Percentiles rank a stretch among this genome's conserved stretches.
Conservation (phyloP, 306 rosid species). For the Acacia melanoxylon region DNA sequence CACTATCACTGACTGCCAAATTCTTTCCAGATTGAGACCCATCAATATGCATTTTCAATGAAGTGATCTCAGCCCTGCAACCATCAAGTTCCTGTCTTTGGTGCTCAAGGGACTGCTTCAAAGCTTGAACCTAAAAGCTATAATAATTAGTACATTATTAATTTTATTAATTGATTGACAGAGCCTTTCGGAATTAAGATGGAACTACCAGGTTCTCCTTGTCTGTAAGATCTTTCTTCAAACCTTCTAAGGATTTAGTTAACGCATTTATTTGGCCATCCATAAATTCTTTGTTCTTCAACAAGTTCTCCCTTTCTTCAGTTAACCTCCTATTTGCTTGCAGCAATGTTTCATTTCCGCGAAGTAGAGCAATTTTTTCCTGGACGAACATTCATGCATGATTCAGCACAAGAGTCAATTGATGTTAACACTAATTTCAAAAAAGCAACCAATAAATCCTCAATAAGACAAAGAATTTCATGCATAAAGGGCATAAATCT, state of each 20-base stretch:
- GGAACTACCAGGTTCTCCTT: constrained; percentile 74
- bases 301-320: constrained; percentile 63
- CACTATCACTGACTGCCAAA: constrained; percentile 43
- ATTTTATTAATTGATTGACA: constrained; percentile 21
- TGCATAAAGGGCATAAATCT: constrained; percentile 3
- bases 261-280: constrained; percentile 68
- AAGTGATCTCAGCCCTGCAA: constrained; percentile 85
- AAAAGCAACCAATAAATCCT: constrained; percentile 14
- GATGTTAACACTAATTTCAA: constrained; percentile 2
- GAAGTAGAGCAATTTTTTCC: constrained; percentile 80
- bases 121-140: constrained; percentile 64
- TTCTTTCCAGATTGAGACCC: constrained; percentile 57
- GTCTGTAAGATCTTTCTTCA: constrained; percentile 81
- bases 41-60: constrained; percentile 82
- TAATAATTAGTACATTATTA: constrained; percentile 27
- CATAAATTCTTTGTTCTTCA: constrained; percentile 67
- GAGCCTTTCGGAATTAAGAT: constrained; percentile 34
- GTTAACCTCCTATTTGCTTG: constrained; percentile 60
- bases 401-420: constrained; percentile 27
- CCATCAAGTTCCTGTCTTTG: constrained; percentile 78
- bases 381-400: constrained; percentile 40
- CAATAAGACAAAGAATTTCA: constrained; percentile 3
- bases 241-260: constrained; percentile 74
- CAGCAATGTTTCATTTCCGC: constrained; percentile 58
- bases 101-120: constrained; percentile 76